phyloP scores from a whole-genome alignment of 106 monocot genomes.

The Allium cepa region DNA sequence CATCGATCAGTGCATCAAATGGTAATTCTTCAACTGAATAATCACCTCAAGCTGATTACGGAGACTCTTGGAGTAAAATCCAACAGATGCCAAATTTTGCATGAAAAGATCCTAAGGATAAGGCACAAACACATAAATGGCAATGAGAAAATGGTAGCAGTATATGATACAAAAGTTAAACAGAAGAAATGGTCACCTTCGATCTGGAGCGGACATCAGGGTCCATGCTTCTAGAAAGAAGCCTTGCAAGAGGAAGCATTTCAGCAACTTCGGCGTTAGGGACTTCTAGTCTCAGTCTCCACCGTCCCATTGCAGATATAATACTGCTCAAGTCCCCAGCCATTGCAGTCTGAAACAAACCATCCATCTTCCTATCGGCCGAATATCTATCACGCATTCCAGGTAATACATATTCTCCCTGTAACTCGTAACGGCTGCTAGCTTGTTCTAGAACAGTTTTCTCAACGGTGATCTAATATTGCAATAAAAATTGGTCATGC shows the following conservation, averaged over 20 bases:
- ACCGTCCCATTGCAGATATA: slow-evolving; percentile 94
- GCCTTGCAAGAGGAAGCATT: slow-evolving; percentile 96
- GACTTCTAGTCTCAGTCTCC: slow-evolving; percentile 95
- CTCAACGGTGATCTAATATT: slow-evolving; percentile 80
- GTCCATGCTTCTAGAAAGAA: slow-evolving; percentile 95
- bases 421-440: slow-evolving; percentile 85
- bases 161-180: not conserved
- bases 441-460: slow-evolving; percentile 92
- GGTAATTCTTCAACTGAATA: not conserved
- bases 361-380: slow-evolving; percentile 30
- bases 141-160: slow-evolving; percentile 8
- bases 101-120: slow-evolving; percentile 66
- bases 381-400: slow-evolving; percentile 82
- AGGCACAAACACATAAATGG: not conserved
- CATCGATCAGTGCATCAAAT: too few relatives aligned
- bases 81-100: slow-evolving; percentile 61
- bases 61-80: slow-evolving; percentile 69
- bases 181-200: slow-evolving; percentile 38
- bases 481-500: not conserved
- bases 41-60: slow-evolving; percentile 73
- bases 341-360: slow-evolving; percentile 65
- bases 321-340: slow-evolving; percentile 78
- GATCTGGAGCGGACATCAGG: slow-evolving; percentile 93
- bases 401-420: slow-evolving; percentile 98
- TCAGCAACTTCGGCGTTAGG: slow-evolving; percentile 95